Evolutionary conservation across 1,284 basidiomycete genomes (phyloP).

Genomic region (Melanopsichium pennsylvanicum): DNA sequence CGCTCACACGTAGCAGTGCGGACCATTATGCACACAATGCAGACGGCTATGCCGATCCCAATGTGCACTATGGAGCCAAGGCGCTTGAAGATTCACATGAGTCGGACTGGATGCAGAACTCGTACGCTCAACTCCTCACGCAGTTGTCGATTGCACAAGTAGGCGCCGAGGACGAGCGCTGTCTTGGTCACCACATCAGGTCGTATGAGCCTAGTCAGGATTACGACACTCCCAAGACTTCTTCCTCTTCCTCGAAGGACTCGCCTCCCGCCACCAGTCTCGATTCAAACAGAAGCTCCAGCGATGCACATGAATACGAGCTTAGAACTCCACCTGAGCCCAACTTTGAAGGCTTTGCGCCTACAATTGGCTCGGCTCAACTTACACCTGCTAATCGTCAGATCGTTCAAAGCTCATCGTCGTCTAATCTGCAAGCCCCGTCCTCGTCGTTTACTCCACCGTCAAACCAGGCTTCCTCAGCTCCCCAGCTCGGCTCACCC

Average conservation of each 20-base stretch:
- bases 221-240: not conserved
- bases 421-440: not conserved
- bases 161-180: not conserved
- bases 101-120: constrained; percentile 1
- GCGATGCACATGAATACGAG: constrained; percentile 36
- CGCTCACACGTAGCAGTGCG: constrained; percentile 11
- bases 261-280: constrained; percentile 20
- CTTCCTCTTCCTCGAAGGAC: constrained; percentile 6
- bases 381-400: not conserved
- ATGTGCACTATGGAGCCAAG: constrained; percentile 14
- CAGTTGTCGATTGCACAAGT: constrained; percentile 15
- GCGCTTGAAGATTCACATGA: constrained; percentile 1
- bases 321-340: constrained; percentile 38
- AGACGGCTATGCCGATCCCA: constrained; percentile 28
- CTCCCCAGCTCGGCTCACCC: constrained; percentile 9
- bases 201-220: not conserved
- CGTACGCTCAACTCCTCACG: constrained; percentile 27
- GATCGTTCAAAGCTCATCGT: not conserved
- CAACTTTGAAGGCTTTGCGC: constrained; percentile 11
- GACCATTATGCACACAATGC: constrained; percentile 22
- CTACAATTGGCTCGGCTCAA: not conserved
- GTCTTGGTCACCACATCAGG: not conserved
- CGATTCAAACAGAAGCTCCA: constrained; percentile 22
- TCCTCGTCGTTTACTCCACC: not conserved
- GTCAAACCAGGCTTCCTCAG: not conserved